Conservation (phyloP, 495 filamentous ascomycete genomes). For the Hypoxylon lienhwacheense region DNA sequence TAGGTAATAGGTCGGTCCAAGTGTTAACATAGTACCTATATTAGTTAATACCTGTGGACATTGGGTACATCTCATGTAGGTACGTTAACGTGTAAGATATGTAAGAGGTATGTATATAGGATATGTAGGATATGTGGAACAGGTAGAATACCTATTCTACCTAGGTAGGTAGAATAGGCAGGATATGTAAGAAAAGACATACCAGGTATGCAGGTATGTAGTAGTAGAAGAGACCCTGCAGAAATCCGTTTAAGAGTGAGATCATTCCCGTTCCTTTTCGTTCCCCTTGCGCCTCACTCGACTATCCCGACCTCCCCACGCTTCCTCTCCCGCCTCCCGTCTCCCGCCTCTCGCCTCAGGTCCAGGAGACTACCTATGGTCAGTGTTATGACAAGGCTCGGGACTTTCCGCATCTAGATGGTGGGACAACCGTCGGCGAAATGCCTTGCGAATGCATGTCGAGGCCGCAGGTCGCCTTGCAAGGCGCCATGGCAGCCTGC, state of each 20-base stretch:
- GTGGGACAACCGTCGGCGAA: slow-evolving; percentile 11
- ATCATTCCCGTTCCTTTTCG: slow-evolving; percentile 25
- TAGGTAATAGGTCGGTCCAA: slow-evolving; percentile 1
- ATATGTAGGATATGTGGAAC: no score
- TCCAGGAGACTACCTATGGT: no score
- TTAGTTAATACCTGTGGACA: no score
- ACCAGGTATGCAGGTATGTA: background rate
- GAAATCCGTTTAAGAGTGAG: slow-evolving; percentile 16
- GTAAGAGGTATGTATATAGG: no score
- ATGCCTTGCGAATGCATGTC: background rate
- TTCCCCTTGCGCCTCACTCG: slow-evolving; percentile 22
- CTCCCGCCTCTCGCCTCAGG: slow-evolving; percentile 8
- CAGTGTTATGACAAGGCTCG: slow-evolving; percentile 21
- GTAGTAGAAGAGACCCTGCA: slow-evolving; percentile 2
- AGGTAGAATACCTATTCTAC: no score
- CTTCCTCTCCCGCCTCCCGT: slow-evolving; percentile 9
- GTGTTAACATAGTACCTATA: no score
- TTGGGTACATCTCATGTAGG: no score
- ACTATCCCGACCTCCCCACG: slow-evolving; percentile 7
- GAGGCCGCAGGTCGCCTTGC: background rate
- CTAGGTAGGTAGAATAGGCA: background rate
- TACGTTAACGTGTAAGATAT: no score
- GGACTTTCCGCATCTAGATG: slow-evolving; percentile 13
- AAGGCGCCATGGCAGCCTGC: slow-evolving; percentile 3
- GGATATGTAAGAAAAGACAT: no score